Conservation (phyloP, 257 asterid species). For the Thymus quinquecostatus region DNA sequence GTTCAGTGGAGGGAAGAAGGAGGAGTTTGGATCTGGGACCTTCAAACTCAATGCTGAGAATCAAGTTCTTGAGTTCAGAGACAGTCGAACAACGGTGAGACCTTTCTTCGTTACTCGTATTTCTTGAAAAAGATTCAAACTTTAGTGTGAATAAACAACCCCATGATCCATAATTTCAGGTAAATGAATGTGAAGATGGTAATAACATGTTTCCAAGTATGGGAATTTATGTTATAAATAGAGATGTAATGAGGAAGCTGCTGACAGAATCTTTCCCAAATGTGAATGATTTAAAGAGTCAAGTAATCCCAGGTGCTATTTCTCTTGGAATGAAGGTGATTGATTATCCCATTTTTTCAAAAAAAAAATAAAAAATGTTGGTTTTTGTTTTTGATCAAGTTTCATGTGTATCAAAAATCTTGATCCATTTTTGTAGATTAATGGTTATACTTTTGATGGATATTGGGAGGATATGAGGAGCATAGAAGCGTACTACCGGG, state of each 20-base stretch:
- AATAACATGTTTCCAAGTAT: slow-evolving; percentile 48
- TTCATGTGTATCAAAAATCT: not conserved
- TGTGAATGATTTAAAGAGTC: slow-evolving; percentile 64
- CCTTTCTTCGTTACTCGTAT: not conserved
- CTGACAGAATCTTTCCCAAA: slow-evolving; percentile 61
- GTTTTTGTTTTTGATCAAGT: too few species aligned
- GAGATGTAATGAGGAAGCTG: slow-evolving; percentile 69
- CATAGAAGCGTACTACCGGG: slow-evolving; percentile 69
- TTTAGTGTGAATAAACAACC: not conserved
- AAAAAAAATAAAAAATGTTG: too few species aligned
- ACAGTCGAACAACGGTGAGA: slow-evolving; percentile 44
- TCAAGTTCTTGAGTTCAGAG: slow-evolving; percentile 54
- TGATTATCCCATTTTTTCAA: slow-evolving; percentile 23
- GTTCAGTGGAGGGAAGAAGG: slow-evolving; percentile 30
- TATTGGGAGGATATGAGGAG: slow-evolving; percentile 92
- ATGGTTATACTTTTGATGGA: slow-evolving; percentile 64
- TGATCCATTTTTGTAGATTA: slow-evolving; percentile 39
- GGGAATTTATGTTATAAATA: slow-evolving; percentile 81
- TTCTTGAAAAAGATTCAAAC: not conserved
- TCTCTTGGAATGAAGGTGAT: slow-evolving; percentile 82
- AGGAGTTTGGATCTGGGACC: slow-evolving; percentile 55
- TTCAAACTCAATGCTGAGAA: slow-evolving; percentile 47
- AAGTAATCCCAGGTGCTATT: slow-evolving; percentile 76
- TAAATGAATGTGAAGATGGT: slow-evolving; percentile 22
- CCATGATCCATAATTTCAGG: slow-evolving; percentile 42